Percentiles rank a stretch among this genome's conserved stretches.
Evolutionary conservation across 2,329 filamentous ascomycete genomes (phyloP).

Genomic region (Uncinocarpus reesii): DNA sequence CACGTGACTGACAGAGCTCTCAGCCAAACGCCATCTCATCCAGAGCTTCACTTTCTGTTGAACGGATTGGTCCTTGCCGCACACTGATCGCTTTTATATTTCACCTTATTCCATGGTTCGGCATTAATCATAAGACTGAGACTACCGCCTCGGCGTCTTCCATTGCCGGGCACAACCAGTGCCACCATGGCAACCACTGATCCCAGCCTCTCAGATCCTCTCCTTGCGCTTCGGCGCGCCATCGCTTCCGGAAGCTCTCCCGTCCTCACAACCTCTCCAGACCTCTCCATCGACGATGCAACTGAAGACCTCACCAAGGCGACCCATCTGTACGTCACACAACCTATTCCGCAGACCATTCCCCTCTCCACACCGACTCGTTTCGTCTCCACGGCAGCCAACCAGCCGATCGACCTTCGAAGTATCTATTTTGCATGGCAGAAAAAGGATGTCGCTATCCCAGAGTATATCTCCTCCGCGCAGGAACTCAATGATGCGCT

Average conservation of each 20-base stretch:
- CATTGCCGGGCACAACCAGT: not conserved
- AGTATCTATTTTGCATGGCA: slow-evolving; percentile 95
- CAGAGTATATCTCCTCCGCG: slow-evolving; percentile 80
- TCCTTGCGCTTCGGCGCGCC: slow-evolving; percentile 71
- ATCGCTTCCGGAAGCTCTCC: slow-evolving; percentile 61
- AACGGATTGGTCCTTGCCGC: not conserved
- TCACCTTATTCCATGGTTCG: too few relatives aligned
- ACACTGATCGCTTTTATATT: not conserved
- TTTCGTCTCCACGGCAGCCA: slow-evolving; percentile 64
- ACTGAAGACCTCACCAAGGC: slow-evolving; percentile 59
- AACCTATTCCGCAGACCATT: slow-evolving; percentile 51
- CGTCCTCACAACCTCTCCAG: slow-evolving; percentile 61
- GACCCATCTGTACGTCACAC: slow-evolving; percentile 65
- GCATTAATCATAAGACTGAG: not conserved
- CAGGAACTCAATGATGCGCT: slow-evolving; percentile 72
- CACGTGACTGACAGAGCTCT: slow-evolving; percentile 2
- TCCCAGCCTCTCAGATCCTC: slow-evolving; percentile 53
- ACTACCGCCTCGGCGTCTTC: not conserved
- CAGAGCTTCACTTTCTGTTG: not conserved
- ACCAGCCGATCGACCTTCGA: slow-evolving; percentile 66
- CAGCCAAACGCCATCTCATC: not conserved
- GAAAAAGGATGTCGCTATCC: slow-evolving; percentile 80
- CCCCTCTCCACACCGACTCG: slow-evolving; percentile 66
- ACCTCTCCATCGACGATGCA: slow-evolving; percentile 50
- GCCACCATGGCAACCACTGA: slow-evolving; percentile 31